Evolutionary conservation across 805 yeast genomes (phyloP).

Genomic region (Candida chauliodis): DNA sequence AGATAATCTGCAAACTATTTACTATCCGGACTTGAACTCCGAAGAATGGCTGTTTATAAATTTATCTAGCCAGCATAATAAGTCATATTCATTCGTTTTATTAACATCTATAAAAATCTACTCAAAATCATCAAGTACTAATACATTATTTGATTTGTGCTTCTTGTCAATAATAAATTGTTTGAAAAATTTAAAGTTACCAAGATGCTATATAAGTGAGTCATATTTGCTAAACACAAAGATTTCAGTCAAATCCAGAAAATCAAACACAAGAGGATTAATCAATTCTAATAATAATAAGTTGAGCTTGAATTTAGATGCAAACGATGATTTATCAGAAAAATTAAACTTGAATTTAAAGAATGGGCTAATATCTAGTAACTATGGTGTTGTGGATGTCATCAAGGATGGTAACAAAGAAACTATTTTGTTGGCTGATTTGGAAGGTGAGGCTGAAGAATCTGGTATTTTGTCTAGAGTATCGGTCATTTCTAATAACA

Average conservation of each 20-base stretch:
- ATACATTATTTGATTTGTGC: slow-evolving; percentile 76
- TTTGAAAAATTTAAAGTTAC: slow-evolving; percentile 55
- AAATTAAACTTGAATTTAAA: slow-evolving; percentile 37
- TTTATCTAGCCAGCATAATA: slow-evolving; percentile 14
- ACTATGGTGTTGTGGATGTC: slow-evolving; percentile 56
- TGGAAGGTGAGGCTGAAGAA: slow-evolving; percentile 87
- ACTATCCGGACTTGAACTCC: slow-evolving; percentile 19
- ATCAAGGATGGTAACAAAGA: slow-evolving; percentile 14
- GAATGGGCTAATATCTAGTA: slow-evolving; percentile 41
- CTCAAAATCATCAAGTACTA: slow-evolving; percentile 54
- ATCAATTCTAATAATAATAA: slow-evolving; percentile 43
- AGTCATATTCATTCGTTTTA: slow-evolving; percentile 44
- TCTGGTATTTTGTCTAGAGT: slow-evolving; percentile 52
- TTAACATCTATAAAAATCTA: slow-evolving; percentile 74
- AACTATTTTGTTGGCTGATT: slow-evolving; percentile 53
- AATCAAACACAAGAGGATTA: slow-evolving; percentile 30
- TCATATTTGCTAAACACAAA: slow-evolving; percentile 45
- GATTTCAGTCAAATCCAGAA: slow-evolving; percentile 48
- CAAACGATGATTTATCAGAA: slow-evolving; percentile 23
- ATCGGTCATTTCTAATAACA: slow-evolving; percentile 35
- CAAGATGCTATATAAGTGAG: slow-evolving; percentile 67
- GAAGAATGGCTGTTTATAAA: slow-evolving; percentile 13
- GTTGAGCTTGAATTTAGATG: slow-evolving; percentile 61
- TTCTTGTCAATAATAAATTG: slow-evolving; percentile 69
- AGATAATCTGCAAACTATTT: slow-evolving; percentile 12